Evolutionary conservation across 495 filamentous ascomycete genomes (phyloP).

Genomic region (Alectoria sarmentosa): DNA sequence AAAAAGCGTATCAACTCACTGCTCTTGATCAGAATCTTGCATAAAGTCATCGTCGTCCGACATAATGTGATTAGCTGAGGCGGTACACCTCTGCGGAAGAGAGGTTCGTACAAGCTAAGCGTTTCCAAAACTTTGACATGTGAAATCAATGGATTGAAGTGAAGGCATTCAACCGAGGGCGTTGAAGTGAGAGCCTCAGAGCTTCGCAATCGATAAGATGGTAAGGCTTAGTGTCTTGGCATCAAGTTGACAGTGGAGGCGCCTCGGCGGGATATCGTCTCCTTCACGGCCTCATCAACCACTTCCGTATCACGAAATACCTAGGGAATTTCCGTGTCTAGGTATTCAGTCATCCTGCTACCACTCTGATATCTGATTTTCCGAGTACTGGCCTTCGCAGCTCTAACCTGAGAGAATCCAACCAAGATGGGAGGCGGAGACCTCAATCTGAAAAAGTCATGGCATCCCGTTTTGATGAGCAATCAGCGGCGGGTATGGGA

Average conservation of each 20-base stretch:
- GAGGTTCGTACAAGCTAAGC: not conserved
- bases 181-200: not conserved
- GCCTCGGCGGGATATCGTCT: not conserved
- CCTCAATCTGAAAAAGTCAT: conserved; percentile 96
- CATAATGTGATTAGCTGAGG: conserved; percentile 48
- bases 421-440: conserved; percentile 70
- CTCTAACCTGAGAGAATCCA: not conserved
- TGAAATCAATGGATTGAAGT: not conserved
- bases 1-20: conserved; percentile 35
- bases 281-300: not conserved
- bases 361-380: not conserved
- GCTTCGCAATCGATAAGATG: conserved; percentile 5
- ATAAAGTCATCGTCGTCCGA: conserved; percentile 99
- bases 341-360: not conserved
- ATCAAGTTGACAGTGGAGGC: not conserved
- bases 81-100: conserved; percentile 15
- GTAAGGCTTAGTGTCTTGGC: conserved; percentile 14
- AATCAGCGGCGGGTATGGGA: conserved; percentile 82
- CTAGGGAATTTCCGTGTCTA: too few species aligned
- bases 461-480: conserved; percentile 77
- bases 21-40: conserved; percentile 93
- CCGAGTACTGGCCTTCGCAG: not conserved
- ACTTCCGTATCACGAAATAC: not conserved
- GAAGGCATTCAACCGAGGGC: not conserved
- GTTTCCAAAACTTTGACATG: not conserved